Evolutionary conservation across 768 basidiomycete species (phyloP), one percentile per base, ranked within the genome.

Genomic region (Pisolithus albus): DNA sequence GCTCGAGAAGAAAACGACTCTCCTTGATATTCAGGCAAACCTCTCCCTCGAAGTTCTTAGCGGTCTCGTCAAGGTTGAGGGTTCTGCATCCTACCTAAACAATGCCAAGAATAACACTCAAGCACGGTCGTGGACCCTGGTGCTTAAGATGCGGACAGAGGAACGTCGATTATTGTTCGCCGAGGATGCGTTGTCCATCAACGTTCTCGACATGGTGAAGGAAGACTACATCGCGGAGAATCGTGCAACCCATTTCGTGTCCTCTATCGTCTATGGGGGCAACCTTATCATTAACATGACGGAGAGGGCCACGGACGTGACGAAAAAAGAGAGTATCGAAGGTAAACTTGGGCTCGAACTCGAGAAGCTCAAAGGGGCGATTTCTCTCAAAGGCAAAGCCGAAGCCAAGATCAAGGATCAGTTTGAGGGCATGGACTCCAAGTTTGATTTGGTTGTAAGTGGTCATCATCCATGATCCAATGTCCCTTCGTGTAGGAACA

Each of bases 341-440:
- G 42, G 24, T 15, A 56, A 54, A 19, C 37, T 63, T 30, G 52
- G 43, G 24, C 52, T 55, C 34, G 47, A 52, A 32, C 51, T 51
- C 45, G 51, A 39, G 18, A 47, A 59, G 50, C 36, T 58, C 16
- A 59, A 59, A 40, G 53, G 51, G 39, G 54, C 57, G 28, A 39
- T 57, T 23, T 43, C 52, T 10, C 7, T 59, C 18, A 47, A 53
- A 19, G 47, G 47, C 11, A 15, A 21, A 18, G 46, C 18, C 10
- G 19, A 11, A 8, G 15, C 34, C 3, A 19, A 36, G 8, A 10
- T 37, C 28, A 47, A 47, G 19, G 18, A 10, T 2, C 3, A 5
- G 15, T 47, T 47, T 34, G 34, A 15, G 2, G 4, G 34, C 15
- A 16, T 47, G 30, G 15, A 47, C 34, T 18, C 32, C 30, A 47